Evolutionary conservation across 2,329 filamentous ascomycete species (phyloP).

Genomic region (Sporothrix sp.): DNA sequence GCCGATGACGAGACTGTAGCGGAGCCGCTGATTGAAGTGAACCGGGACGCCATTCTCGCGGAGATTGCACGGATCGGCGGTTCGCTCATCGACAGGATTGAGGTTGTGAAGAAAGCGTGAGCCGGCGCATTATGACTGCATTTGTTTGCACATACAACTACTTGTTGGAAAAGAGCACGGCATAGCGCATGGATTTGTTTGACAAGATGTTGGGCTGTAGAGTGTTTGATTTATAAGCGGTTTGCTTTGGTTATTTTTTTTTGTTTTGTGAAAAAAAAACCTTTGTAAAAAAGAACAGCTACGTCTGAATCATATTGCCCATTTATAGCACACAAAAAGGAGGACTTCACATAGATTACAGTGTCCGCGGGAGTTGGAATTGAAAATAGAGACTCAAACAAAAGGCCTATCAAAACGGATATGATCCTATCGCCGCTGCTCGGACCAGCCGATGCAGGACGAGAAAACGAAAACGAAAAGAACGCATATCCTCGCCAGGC

Average conservation of each 20-base stretch:
- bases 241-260: background rate
- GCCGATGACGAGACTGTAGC: constrained; percentile 20
- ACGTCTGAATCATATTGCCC: no score
- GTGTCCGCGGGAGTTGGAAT: no score
- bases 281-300: background rate
- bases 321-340: no score
- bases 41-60: constrained; percentile 55
- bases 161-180: background rate
- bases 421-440: background rate
- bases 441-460: no score
- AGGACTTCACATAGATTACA: no score
- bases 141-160: background rate
- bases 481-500: no score
- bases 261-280: background rate
- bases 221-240: no score
- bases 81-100: constrained; percentile 58
- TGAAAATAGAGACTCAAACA: no score
- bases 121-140: background rate
- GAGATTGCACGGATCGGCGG: constrained; percentile 64
- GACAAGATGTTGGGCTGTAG: background rate
- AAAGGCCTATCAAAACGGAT: no score
- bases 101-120: constrained; percentile 26
- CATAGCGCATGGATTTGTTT: constrained; percentile 5
- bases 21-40: constrained; percentile 46
- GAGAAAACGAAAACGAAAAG: background rate